Base-by-base conservation (phyloP, 2,329 filamentous ascomycete species). In the Pseudofabraea citricarpa region DNA sequence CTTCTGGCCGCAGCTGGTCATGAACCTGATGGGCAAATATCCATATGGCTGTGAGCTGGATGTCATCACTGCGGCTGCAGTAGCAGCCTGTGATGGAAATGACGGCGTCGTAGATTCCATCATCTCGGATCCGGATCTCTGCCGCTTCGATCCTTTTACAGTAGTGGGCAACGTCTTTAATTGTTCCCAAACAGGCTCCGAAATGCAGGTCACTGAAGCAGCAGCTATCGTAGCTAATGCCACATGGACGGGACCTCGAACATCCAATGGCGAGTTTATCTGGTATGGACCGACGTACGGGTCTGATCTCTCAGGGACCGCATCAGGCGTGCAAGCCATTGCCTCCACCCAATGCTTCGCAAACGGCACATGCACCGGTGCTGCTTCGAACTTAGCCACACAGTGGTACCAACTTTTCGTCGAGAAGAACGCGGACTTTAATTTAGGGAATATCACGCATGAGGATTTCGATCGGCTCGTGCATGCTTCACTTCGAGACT, bases 391-490 rank as follows among this genome's bases (percentile, higher is more conserved):
- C 3, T 58, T 67, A 24, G 53, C 53, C 16, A 51, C 45, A 6
- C 46, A 57, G 31, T 69, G 62, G 61, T 56, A 68, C 40, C 49
- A 50, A 12, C 48, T 52, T 5, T 64, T 66, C 38, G 45, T 68
- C 5, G 24, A 47, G 4, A 57, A 60, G 40, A 53, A 68, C 29
- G 49, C 57, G n/a, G 40, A 51, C 5, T 62, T 61, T 43, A 52
- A 64, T 39, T 27, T 61, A 6, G 40, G 45, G 9, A 60, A 55
- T 3, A 58, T 70, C 26, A 56, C 51, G 13, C 52, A 58, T 35
- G 45, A 43, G 19, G 48, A 58, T 9, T 58, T 54, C 40, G 49
- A 55, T 13, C 16, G 37, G 3, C 41, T 60, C 26, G 10, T 10
- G 10, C 26, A 29, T n/a, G 10, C 10, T 29, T 29, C 26, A 10